These are phyloP conservation scores for Marasmius oreades DNA, from an alignment of 1,284 basidiomycete genomes.

Conservation along the genomic window DNA sequence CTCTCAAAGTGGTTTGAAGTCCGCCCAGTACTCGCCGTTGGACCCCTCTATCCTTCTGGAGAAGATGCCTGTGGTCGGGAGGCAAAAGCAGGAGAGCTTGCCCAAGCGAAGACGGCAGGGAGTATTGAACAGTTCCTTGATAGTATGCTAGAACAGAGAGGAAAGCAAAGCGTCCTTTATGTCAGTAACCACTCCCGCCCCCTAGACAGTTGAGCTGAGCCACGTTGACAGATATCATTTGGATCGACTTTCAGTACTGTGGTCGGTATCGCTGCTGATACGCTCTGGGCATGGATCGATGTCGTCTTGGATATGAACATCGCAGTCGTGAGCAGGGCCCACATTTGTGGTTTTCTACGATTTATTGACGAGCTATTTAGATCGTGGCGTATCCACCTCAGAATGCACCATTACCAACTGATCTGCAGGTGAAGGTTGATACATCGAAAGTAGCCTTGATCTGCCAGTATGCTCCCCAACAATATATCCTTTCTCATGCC, in stretches of 20 bases:
- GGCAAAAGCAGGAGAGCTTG: neutral
- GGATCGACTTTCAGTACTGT: constrained; percentile 3
- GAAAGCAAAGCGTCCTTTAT: neutral
- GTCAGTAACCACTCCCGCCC: neutral
- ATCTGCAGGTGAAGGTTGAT: neutral
- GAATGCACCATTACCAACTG: neutral
- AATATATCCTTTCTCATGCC: neutral
- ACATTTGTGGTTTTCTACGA: neutral
- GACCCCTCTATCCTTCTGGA: neutral
- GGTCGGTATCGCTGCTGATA: neutral
- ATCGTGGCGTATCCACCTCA: neutral
- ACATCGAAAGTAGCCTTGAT: neutral
- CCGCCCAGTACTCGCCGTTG: neutral
- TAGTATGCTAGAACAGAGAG: neutral
- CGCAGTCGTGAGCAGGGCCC: neutral
- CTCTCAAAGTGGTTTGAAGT: neutral
- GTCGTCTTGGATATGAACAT: constrained; percentile 3
- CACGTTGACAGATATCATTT: neutral
- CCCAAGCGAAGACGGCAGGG: neutral
- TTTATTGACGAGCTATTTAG: neutral
- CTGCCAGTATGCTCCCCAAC: neutral
- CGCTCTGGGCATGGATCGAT: constrained; percentile 5
- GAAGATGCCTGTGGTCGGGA: neutral
- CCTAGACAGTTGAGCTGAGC: neutral
- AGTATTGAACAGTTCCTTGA: neutral